Evolutionary conservation across 23 red algal species (phyloP), one percentile per base, ranked within the genome.

Genomic region (Gracilaria domingensis): DNA sequence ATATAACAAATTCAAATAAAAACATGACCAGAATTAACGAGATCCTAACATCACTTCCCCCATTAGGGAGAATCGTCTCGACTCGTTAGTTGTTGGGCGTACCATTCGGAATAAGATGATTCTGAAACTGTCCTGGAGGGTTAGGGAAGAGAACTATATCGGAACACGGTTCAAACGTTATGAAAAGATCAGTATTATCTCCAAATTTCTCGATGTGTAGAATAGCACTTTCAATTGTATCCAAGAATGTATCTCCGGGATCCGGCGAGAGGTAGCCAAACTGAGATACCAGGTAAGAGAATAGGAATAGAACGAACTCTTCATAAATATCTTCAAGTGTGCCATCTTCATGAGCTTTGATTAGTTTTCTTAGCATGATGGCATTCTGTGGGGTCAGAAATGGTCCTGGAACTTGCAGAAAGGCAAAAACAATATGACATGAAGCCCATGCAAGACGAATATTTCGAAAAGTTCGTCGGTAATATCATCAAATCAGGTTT

Each of bases 1-100:
- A n/a, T n/a, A n/a, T n/a, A n/a, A n/a, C n/a, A n/a, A n/a, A n/a
- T n/a, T n/a, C n/a, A n/a, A n/a, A n/a, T n/a, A n/a, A n/a, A n/a
- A n/a, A n/a, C n/a, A n/a, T n/a, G n/a, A n/a, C n/a, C n/a, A n/a
- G n/a, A 45, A 45, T 45, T 11, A 12, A 64, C 12, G 24, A 64
- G 13, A 64, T 30, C 59, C n/a, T 64, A 64, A 64, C 59, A 64
- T 64, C 59, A 28, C 59, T 64, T 64, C 59, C 59, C 59, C 28
- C 59, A 30, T 32, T 30, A 8, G 32, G 59, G 28, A 64, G 59
- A 64, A 13, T 64, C 28, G 59, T 64, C 59, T 24, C 24, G 28
- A 26, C n/a, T 64, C 59, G 21, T 30, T 30, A 64, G 59, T 64
- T 2, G 2, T 32, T 5, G 5, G 24, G 8, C 0, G 4, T 64